Base-by-base conservation (phyloP, 1,284 basidiomycete species). In the Ganoderma boninense region DNA sequence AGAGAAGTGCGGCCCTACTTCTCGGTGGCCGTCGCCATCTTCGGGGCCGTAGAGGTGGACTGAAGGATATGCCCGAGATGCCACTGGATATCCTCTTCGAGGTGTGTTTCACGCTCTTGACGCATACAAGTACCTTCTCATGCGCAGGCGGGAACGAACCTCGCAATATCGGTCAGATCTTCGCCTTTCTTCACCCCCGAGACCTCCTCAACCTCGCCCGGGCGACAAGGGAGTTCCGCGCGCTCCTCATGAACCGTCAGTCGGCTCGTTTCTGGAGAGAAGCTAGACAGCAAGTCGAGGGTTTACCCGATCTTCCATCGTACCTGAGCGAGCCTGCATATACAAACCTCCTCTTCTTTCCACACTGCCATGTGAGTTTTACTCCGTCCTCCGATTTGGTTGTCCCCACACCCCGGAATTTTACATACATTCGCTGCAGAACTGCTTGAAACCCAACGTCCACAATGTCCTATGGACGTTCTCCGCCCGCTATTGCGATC, bases 71-170 rank as follows among this genome's bases (percentile, higher is more conserved):
- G 70, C 72, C 71, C 20, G 62, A 71, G n/a, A 74, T 77, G 75
- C 77, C 77, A 7, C 71, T 78, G 0, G 77, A 78, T 49, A 74
- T 78, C 14, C 42, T 78, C 6, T 62, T 71, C 10, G 76, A 77
- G 72, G 77, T 77, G 44, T 42, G 56, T 20, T 35, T 7, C 13
- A 2, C n/a, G 13, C 54, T 40, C 13, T 18, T 35, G 26, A 23
- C 3, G 23, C 23, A n/a, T 52, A 8, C 23, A 4, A 3, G 54
- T 6, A 57, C 18, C 29, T 18, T 57, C 32, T 35, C 29, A 57
- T 20, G 29, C 54, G 18, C n/a, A 20, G 4, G 46, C 2, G 11
- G 20, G n/a, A 8, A n/a, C 20, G n/a, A 20, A 18, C 23, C 5
- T 6, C 46, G 20, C 16, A 14, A 16, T 11, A 4, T 13, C 16